phyloP scores from a whole-genome alignment of 345 rosid species.

The Eucalyptus leucophloia region DNA sequence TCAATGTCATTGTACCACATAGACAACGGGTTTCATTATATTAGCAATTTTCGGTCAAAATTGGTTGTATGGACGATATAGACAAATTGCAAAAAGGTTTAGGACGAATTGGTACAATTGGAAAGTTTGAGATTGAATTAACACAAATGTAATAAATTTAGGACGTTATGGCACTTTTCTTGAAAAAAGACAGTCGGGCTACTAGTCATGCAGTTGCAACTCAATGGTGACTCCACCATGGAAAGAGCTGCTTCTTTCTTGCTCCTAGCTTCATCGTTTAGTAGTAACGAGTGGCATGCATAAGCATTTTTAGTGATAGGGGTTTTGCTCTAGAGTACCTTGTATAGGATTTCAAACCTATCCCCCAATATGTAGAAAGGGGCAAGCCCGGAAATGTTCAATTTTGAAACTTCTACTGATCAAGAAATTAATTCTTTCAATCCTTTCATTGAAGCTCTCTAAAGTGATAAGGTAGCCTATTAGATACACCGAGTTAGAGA shows the following conservation, averaged over 20 bases:
- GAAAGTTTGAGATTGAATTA: neutral
- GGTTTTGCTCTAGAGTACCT: neutral
- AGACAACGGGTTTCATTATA: too few species aligned
- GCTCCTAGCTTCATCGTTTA: neutral
- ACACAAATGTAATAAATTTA: too few species aligned
- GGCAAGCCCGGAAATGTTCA: neutral
- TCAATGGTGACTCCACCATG: neutral
- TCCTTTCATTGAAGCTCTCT: neutral
- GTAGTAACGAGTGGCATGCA: neutral
- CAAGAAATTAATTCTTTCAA: neutral
- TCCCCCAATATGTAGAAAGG: neutral
- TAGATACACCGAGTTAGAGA: neutral
- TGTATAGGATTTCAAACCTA: neutral
- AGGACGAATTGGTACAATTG: too few species aligned
- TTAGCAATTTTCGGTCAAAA: too few species aligned
- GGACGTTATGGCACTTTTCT: neutral
- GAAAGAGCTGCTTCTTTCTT: neutral
- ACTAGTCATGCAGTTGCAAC: neutral
- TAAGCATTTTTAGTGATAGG: neutral
- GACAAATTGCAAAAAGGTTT: too few species aligned
- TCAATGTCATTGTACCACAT: neutral
- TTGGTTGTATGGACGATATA: neutral
- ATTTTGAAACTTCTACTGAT: neutral
- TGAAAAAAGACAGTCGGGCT: neutral
- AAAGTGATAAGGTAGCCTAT: neutral